Percentiles rank a stretch among this genome's conserved stretches.
phyloP scores from a whole-genome alignment of 768 basidiomycete species.

The Boletus rubescentipes region DNA sequence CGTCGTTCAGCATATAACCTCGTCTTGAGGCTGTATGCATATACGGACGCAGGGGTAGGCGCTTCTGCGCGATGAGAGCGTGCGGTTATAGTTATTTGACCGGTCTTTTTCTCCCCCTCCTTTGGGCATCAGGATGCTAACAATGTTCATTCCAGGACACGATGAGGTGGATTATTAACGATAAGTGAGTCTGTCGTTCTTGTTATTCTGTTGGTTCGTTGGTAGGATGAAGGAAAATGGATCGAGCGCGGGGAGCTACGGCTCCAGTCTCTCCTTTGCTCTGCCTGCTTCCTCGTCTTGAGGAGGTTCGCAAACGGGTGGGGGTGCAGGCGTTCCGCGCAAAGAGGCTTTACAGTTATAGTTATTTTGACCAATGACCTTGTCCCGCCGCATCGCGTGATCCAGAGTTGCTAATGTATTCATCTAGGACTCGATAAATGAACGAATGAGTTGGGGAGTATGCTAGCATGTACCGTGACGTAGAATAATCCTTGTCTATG shows the following conservation, averaged over 20 bases:
- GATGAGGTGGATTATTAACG: background rate
- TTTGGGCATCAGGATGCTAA: slow-evolving; percentile 4
- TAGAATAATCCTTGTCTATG: slow-evolving; percentile 14
- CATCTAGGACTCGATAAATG: background rate
- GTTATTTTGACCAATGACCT: slow-evolving; percentile 31
- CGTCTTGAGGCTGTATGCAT: slow-evolving; percentile 36
- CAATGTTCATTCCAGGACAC: slow-evolving; percentile 4
- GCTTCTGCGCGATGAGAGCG: slow-evolving; percentile 34
- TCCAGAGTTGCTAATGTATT: slow-evolving; percentile 7
- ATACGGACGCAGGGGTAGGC: slow-evolving; percentile 35
- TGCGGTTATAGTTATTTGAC: slow-evolving; percentile 40
- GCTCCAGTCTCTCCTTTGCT: slow-evolving; percentile 25
- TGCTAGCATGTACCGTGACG: background rate
- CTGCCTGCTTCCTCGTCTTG: slow-evolving; percentile 28
- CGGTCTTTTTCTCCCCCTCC: background rate
- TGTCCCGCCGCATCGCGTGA: background rate
- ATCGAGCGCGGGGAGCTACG: slow-evolving; percentile 25
- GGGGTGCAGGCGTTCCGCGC: slow-evolving; percentile 25
- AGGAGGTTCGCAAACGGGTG: slow-evolving; percentile 24
- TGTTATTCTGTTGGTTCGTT: slow-evolving; percentile 2
- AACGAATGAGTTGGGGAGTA: slow-evolving; percentile 8
- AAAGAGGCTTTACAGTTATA: slow-evolving; percentile 28
- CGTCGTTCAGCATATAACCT: slow-evolving; percentile 35
- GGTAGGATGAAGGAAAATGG: slow-evolving; percentile 29
- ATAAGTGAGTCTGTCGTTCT: slow-evolving; percentile 5